A percentile compares a stretch with the other conserved stretches of the same genome.
phyloP scores from a whole-genome alignment of 2,329 filamentous ascomycete genomes.

The Thermomyces lanuginosus region DNA sequence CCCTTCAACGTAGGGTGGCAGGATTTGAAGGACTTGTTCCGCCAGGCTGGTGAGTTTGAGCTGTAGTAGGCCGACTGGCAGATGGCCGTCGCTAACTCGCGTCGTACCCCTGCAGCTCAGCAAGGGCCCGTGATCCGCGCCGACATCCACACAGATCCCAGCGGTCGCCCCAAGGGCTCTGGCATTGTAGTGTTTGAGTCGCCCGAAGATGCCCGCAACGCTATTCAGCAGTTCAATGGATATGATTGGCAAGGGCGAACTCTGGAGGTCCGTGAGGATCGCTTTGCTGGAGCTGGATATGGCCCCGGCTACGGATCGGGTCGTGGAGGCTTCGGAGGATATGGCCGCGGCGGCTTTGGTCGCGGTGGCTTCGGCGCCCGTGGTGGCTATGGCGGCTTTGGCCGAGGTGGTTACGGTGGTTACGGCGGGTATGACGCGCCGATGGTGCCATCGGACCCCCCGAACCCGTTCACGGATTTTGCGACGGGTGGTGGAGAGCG shows the following conservation, averaged over 20 bases:
- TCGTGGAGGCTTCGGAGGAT: conserved; percentile 19
- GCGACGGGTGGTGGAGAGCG: conserved; percentile 75
- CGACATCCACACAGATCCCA: conserved; percentile 81
- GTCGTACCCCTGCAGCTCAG: conserved; percentile 20
- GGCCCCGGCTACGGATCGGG: conserved; percentile 24
- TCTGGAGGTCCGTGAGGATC: conserved; percentile 90
- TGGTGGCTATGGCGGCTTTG: conserved; percentile 30
- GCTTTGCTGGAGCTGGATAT: conserved; percentile 51
- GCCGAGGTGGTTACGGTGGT: conserved; percentile 38
- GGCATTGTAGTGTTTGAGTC: conserved; percentile 95
- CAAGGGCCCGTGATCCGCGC: conserved; percentile 75
- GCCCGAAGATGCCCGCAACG: conserved; percentile 83
- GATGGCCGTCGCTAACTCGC: conserved; percentile 15
- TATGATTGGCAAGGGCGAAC: conserved; percentile 95
- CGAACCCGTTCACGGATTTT: conserved; percentile 88
- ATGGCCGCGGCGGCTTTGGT: conserved; percentile 29
- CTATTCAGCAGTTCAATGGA: conserved; percentile 94
- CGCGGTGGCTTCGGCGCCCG: conserved; percentile 43
- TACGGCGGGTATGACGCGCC: conserved; percentile 27
- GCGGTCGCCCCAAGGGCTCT: conserved; percentile 88
- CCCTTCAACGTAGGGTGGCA: conserved; percentile 98
- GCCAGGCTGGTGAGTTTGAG: conserved; percentile 70
- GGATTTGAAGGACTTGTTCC: conserved; percentile 95
- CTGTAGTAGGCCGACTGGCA: conserved; percentile 5
- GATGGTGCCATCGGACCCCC: conserved; percentile 34